These are phyloP conservation scores for Rehmannia glutinosa DNA, from an alignment of 257 asterid genomes.

Conservation along the genomic window DNA sequence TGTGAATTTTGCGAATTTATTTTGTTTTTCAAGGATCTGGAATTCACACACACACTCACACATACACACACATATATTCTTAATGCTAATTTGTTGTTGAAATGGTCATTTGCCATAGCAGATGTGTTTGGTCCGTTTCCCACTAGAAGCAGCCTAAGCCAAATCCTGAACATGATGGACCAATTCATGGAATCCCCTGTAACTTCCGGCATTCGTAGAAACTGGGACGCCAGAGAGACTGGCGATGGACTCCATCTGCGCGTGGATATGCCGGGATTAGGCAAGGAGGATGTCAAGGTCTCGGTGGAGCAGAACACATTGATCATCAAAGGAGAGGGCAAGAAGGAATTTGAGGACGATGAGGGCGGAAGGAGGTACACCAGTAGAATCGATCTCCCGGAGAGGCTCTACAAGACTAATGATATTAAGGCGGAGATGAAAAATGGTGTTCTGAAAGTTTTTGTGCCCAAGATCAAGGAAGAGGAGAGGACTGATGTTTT, in stretches of 20 bases:
- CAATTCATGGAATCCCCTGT: constrained; percentile 45
- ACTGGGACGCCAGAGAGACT: constrained; percentile 48
- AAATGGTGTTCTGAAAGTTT: constrained; percentile 54
- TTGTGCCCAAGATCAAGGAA: constrained; percentile 49
- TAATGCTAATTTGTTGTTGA: background rate
- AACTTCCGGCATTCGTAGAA: constrained; percentile 27
- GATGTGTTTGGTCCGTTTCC: constrained; percentile 62
- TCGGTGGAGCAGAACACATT: constrained; percentile 50
- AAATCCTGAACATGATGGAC: constrained; percentile 71
- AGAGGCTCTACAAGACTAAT: constrained; percentile 39
- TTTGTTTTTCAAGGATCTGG: too few species aligned
- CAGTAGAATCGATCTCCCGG: constrained; percentile 56
- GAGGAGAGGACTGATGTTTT: constrained; percentile 53
- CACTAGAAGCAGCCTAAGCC: constrained; percentile 56
- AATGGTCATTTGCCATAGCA: constrained; percentile 12
- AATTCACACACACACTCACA: too few species aligned
- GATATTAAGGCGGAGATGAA: constrained; percentile 65
- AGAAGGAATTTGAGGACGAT: constrained; percentile 43
- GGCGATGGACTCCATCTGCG: constrained; percentile 45
- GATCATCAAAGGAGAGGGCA: constrained; percentile 45
- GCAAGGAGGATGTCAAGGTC: constrained; percentile 56
- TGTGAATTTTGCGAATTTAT: background rate
- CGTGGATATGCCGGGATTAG: constrained; percentile 58
- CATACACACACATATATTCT: too few species aligned
- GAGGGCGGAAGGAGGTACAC: constrained; percentile 36